A percentile compares a stretch with the other conserved stretches of the same genome.
phyloP scores from a whole-genome alignment of 2,329 filamentous ascomycete genomes.

The Fusarium ramigenum region DNA sequence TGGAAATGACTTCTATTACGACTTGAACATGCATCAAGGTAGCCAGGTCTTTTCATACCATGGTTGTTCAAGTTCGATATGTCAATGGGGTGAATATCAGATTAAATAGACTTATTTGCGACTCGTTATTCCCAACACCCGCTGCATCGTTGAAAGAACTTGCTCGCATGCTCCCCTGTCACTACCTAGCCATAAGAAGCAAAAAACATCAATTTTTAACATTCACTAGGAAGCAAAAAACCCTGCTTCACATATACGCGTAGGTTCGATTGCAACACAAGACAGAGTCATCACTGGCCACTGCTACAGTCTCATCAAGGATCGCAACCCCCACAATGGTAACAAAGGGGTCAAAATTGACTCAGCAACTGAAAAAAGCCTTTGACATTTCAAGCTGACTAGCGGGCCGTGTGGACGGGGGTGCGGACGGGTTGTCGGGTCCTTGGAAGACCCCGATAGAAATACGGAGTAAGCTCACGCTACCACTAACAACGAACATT shows the following conservation, averaged over 20 bases:
- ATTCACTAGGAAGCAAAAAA: not conserved
- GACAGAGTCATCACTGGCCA: not conserved
- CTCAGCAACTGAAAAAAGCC: not conserved
- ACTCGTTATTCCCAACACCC: not conserved
- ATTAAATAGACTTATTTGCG: not conserved
- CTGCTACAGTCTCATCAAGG: not conserved
- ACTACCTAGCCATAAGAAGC: not conserved
- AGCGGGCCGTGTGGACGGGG: constrained; percentile 15
- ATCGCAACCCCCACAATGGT: not conserved
- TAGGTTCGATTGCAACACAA: not conserved
- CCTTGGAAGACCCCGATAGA: constrained; percentile 46
- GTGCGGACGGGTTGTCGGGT: constrained; percentile 44
- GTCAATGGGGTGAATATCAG: not conserved
- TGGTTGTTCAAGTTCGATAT: not conserved
- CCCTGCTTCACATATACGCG: not conserved
- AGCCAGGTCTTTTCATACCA: not conserved
- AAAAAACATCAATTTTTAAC: not conserved
- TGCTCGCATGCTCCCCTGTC: not conserved
- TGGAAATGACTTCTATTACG: not conserved
- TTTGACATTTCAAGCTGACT: not conserved
- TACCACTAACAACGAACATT: not conserved
- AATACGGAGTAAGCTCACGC: not conserved
- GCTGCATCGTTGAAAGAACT: not conserved
- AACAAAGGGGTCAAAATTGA: constrained; percentile 6
- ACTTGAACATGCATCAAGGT: not conserved